Percentiles rank a stretch among this genome's conserved stretches.
These are phyloP conservation scores for Protomyces gravidus DNA, from an alignment of 1,139 yeast species.

Conservation along the genomic window DNA sequence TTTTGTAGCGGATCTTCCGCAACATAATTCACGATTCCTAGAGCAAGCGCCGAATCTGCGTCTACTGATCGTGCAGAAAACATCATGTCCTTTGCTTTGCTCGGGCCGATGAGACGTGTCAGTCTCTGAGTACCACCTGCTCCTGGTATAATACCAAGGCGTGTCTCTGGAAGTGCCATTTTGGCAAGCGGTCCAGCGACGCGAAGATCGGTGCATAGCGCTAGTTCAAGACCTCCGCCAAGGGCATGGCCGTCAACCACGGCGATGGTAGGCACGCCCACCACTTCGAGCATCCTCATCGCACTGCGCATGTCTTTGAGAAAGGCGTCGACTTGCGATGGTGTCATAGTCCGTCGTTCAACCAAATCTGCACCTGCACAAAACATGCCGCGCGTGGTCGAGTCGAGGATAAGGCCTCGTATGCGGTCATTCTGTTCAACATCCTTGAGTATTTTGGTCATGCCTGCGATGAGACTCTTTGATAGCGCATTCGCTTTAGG, in stretches of 20 bases:
- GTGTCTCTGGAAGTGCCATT: conserved; percentile 20
- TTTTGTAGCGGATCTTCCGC: neutral
- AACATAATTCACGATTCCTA: conserved; percentile 2
- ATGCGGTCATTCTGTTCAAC: neutral
- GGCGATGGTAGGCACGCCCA: conserved; percentile 10
- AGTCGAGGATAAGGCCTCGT: conserved; percentile 11
- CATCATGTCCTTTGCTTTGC: conserved; percentile 13
- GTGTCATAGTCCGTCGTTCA: conserved; percentile 18
- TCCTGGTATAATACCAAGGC: conserved; percentile 27
- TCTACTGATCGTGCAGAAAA: conserved; percentile 14
- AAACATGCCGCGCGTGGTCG: conserved; percentile 10
- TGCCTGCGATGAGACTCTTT: neutral
- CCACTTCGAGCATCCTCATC: conserved; percentile 1
- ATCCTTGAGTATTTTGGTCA: neutral
- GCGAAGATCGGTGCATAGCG: conserved; percentile 19
- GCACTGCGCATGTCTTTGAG: conserved; percentile 14
- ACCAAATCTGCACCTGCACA: conserved; percentile 26
- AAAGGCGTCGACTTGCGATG: conserved; percentile 6
- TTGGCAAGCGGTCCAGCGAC: conserved; percentile 10
- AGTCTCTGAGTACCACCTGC: conserved; percentile 23
- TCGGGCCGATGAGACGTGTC: conserved; percentile 20
- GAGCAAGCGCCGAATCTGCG: conserved; percentile 3
- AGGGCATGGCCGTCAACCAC: conserved; percentile 23
- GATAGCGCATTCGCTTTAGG: conserved; percentile 22
- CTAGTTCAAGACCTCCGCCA: conserved; percentile 21